Percentiles rank a stretch among this genome's conserved stretches.
These are phyloP conservation scores for Echites panduratus DNA, from an alignment of 257 asterid genomes.

Conservation along the genomic window DNA sequence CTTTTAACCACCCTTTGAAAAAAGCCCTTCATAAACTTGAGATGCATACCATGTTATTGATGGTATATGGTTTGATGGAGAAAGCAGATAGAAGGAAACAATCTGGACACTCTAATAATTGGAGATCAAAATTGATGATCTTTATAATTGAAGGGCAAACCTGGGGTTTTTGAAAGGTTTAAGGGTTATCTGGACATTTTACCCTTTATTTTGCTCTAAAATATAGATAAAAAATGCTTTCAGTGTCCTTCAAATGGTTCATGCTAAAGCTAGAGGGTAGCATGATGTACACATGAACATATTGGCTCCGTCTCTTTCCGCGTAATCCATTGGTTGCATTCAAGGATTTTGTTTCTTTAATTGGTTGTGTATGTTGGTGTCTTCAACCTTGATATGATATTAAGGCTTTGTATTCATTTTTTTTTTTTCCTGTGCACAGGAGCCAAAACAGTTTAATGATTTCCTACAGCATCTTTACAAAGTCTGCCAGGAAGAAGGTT, in stretches of 20 bases:
- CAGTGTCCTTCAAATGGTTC: neutral
- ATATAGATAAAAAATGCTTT: too few relatives aligned
- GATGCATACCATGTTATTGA: too few relatives aligned
- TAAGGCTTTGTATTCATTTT: neutral
- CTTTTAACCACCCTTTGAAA: too few relatives aligned
- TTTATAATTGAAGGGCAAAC: too few relatives aligned
- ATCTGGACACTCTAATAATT: too few relatives aligned
- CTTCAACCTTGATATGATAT: neutral
- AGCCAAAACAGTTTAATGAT: slow-evolving; percentile 78
- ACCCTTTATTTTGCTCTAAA: too few relatives aligned
- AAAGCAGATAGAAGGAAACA: too few relatives aligned
- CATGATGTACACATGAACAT: neutral
- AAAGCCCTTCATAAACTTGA: too few relatives aligned
- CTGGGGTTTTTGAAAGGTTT: too few relatives aligned
- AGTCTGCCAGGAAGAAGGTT: slow-evolving; percentile 50
- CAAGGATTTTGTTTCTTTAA: neutral
- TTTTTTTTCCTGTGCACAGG: slow-evolving; percentile 37
- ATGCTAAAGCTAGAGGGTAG: neutral
- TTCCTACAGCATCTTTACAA: slow-evolving; percentile 48
- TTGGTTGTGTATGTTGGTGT: neutral
- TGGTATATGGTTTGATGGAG: too few relatives aligned
- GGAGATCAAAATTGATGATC: too few relatives aligned
- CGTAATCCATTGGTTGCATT: neutral
- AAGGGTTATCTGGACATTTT: too few relatives aligned
- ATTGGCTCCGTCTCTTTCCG: neutral